Conservation (phyloP, 305 asterid genomes). For the Euphrasia arctica region DNA sequence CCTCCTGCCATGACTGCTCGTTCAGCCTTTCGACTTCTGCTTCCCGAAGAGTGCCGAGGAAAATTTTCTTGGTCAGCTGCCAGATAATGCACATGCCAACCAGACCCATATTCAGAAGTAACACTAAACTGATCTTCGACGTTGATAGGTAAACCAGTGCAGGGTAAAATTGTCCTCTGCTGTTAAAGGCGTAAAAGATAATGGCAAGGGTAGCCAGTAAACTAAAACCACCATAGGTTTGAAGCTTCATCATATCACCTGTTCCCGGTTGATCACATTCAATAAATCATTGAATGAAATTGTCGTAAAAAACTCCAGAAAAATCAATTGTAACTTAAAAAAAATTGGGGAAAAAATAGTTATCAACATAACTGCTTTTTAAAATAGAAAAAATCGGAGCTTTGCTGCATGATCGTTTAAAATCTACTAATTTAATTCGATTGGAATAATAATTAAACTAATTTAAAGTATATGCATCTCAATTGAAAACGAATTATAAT, state of each 20-base stretch:
- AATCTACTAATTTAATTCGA: background rate
- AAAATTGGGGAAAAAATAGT: background rate
- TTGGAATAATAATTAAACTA: background rate
- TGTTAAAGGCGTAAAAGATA: slow-evolving; percentile 66
- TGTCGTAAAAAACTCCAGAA: background rate
- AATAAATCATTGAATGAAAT: slow-evolving; percentile 16
- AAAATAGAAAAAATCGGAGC: too few relatives aligned
- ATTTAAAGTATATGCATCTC: slow-evolving; percentile 4
- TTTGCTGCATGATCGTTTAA: background rate
- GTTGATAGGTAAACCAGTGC: slow-evolving; percentile 91
- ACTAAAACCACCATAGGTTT: slow-evolving; percentile 78
- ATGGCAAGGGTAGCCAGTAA: slow-evolving; percentile 61
- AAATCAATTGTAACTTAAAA: background rate
- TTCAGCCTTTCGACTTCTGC: slow-evolving; percentile 96
- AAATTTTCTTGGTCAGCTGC: slow-evolving; percentile 80
- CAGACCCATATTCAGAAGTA: slow-evolving; percentile 85
- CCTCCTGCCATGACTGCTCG: slow-evolving; percentile 95
- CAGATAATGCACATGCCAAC: slow-evolving; percentile 80
- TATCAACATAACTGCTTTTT: background rate
- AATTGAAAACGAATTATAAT: background rate
- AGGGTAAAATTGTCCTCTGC: slow-evolving; percentile 93
- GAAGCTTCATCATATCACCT: slow-evolving; percentile 67
- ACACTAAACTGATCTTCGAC: slow-evolving; percentile 77
- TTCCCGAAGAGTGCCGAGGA: slow-evolving; percentile 93
- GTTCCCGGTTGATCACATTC: slow-evolving; percentile 31